Conservation (phyloP, 192 early-diverging fungal species). For the Backusella macrospora region DNA sequence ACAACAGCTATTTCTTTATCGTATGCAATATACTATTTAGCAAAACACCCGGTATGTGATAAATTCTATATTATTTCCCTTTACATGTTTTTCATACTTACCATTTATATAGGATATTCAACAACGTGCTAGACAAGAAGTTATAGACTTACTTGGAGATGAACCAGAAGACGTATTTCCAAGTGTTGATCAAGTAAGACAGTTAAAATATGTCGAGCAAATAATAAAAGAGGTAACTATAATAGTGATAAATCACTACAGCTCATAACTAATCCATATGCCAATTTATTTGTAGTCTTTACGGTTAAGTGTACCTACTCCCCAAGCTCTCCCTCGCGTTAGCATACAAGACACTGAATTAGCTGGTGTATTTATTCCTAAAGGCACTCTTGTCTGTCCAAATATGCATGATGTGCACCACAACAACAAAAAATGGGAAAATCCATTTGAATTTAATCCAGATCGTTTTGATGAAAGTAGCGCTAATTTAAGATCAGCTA, state of each 20-base stretch:
- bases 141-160: conserved; percentile 54
- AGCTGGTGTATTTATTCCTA: conserved; percentile 29
- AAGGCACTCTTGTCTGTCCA: conserved; percentile 8
- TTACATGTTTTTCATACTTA: neutral
- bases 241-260: neutral
- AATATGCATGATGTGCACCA: conserved; percentile 24
- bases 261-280: neutral
- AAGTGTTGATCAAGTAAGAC: conserved; percentile 51
- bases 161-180: conserved; percentile 50
- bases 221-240: conserved; percentile 51
- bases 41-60: conserved; percentile 34
- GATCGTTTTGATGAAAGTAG: conserved; percentile 46
- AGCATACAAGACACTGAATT: conserved; percentile 31
- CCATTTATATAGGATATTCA: conserved; percentile 48
- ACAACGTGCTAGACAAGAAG: conserved; percentile 54
- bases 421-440: conserved; percentile 33
- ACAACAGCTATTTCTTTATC: conserved; percentile 59
- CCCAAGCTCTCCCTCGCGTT: neutral
- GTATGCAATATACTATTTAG: conserved; percentile 48
- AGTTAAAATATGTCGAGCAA: conserved; percentile 52
- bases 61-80: neutral
- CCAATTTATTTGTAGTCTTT: neutral
- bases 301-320: conserved; percentile 21
- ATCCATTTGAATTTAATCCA: conserved; percentile 51
- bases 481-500: neutral